Percentiles rank a stretch among this genome's conserved stretches.
Evolutionary conservation across 2,329 filamentous ascomycete species (phyloP).

Genomic region (Clonostachys rhizophaga): DNA sequence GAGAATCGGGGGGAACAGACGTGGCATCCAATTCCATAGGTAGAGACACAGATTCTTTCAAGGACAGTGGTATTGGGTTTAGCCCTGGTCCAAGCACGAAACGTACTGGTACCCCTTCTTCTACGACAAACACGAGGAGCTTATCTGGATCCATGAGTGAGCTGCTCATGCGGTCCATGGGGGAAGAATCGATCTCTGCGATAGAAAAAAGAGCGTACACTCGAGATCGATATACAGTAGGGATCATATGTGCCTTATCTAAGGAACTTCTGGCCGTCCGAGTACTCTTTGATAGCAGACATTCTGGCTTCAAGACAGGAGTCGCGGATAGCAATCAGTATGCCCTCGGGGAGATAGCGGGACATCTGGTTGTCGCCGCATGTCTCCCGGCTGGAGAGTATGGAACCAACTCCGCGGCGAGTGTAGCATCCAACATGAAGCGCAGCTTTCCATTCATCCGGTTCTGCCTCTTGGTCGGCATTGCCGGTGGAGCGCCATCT

Average conservation of each 20-base stretch:
- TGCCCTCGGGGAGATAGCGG: not conserved
- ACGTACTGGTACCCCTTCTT: no score
- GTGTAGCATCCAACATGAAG: constrained; percentile 15
- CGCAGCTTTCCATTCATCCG: constrained; percentile 17
- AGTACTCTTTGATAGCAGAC: not conserved
- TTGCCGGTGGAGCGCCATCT: constrained; percentile 24
- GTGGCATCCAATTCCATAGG: not conserved
- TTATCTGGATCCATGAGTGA: not conserved
- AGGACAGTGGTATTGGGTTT: not conserved
- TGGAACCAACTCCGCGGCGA: constrained; percentile 9
- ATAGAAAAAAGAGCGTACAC: no score
- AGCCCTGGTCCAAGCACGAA: not conserved
- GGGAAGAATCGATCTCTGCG: not conserved
- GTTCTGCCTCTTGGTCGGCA: constrained; percentile 22
- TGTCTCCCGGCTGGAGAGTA: constrained; percentile 1
- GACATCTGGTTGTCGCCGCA: not conserved
- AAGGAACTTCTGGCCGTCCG: not conserved
- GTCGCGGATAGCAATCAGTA: not conserved
- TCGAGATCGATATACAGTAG: not conserved
- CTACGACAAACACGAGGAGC: no score
- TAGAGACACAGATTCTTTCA: not conserved
- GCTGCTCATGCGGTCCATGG: not conserved
- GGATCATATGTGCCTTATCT: not conserved
- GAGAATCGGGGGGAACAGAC: not conserved
- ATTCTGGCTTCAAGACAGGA: no score